Conservation (phyloP, 306 rosid genomes). For the Gillenia trifoliata region DNA sequence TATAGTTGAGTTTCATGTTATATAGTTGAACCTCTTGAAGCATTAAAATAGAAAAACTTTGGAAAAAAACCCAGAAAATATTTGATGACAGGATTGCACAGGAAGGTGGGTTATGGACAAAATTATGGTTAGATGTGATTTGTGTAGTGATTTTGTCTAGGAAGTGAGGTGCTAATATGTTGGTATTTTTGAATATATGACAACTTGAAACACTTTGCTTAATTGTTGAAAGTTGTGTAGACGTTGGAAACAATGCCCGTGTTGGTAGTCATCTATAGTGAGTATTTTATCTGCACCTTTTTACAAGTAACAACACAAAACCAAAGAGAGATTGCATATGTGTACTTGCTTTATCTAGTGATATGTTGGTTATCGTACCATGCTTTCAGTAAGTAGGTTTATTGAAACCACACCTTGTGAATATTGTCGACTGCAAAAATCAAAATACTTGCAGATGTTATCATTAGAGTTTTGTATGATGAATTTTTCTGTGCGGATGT, state of each 20-base stretch:
- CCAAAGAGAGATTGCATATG: neutral
- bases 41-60: neutral
- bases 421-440: neutral
- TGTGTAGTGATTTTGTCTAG: neutral
- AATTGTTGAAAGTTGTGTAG: neutral
- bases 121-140: conserved; percentile 4
- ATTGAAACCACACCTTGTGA: neutral
- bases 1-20: neutral
- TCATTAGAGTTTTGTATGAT: neutral
- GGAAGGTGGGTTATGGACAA: neutral
- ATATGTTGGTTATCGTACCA: neutral
- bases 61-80: neutral
- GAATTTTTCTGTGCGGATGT: neutral
- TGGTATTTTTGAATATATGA: neutral
- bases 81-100: conserved; percentile 4
- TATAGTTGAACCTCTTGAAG: neutral
- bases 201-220: neutral
- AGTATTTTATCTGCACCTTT: neutral
- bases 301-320: neutral
- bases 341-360: neutral
- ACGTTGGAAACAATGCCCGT: neutral
- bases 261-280: neutral
- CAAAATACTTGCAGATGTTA: neutral
- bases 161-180: neutral
- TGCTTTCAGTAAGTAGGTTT: neutral